These are phyloP conservation scores for Aquilaria malaccensis DNA, from an alignment of 345 rosid species.

Conservation along the genomic window DNA sequence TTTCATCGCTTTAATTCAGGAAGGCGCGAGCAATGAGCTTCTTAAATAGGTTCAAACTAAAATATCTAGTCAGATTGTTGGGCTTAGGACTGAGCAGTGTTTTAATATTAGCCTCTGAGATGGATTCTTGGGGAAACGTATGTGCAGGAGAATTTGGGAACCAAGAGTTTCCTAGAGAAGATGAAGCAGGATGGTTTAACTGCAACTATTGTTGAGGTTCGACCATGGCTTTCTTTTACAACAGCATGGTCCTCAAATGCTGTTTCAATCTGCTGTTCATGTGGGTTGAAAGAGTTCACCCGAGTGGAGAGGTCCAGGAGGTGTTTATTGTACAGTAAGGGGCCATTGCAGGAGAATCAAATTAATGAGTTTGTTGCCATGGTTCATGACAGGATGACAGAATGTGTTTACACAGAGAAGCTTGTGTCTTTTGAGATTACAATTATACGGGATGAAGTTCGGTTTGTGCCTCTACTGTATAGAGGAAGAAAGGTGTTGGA, in stretches of 20 bases:
- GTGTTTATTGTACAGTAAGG: slow-evolving; percentile 59
- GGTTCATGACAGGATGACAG: slow-evolving; percentile 94
- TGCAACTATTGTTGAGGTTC: slow-evolving; percentile 66
- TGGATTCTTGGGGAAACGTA: slow-evolving; percentile 94
- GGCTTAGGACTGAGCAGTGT: slow-evolving; percentile 79
- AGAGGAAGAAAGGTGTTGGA: slow-evolving; percentile 74
- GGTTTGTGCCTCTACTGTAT: slow-evolving; percentile 71
- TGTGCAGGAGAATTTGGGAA: slow-evolving; percentile 79
- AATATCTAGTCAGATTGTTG: slow-evolving; percentile 57
- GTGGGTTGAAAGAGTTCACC: slow-evolving; percentile 70
- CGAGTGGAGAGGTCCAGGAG: slow-evolving; percentile 86
- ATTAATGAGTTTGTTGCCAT: slow-evolving; percentile 58
- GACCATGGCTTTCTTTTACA: slow-evolving; percentile 82
- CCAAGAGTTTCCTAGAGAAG: slow-evolving; percentile 70
- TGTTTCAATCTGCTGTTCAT: slow-evolving; percentile 71
- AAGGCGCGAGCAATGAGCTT: slow-evolving; percentile 55
- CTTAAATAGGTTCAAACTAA: slow-evolving; percentile 60
- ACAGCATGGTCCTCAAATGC: slow-evolving; percentile 97
- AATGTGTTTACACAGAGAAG: slow-evolving; percentile 59
- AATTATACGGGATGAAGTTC: slow-evolving; percentile 67
- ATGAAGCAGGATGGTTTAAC: slow-evolving; percentile 56
- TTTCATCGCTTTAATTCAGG: slow-evolving; percentile 73
- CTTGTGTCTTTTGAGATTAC: slow-evolving; percentile 60
- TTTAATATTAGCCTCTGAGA: slow-evolving; percentile 62
- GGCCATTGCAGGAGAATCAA: slow-evolving; percentile 43